Evolutionary conservation across 768 basidiomycete genomes (phyloP), one percentile per base, ranked within the genome.

Genomic region (Tricholoma sp.): DNA sequence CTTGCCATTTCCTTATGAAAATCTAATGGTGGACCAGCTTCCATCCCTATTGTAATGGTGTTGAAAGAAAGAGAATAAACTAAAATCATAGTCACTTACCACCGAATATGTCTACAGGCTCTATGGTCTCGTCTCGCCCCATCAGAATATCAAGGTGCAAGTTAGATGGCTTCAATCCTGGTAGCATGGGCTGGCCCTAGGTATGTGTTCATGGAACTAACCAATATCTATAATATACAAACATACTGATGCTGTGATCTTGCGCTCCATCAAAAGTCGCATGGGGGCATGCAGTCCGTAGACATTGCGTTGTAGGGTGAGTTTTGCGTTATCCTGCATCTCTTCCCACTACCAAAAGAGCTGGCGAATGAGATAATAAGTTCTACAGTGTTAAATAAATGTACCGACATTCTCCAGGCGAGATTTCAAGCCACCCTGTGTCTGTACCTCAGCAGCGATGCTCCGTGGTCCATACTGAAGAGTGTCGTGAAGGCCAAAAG

Each of bases 251-350:
- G 82, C 73, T 8, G 95, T 91, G 41, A 94, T 80, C 76, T 88
- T 89, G 66, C 94, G 84, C 71, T 99, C 97, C 97, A 98, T 98
- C 60, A 97, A 77, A 52, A 85, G 76, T 31, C 95, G 83, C 72
- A 96, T 83, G 1, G 97, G 97, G 17, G 89, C 86, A 67, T 93
- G 92, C 63, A 98, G 69, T 34, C 97, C 97, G 65, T 87, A 88
- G 32, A 88, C 68, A 69, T 92, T 85, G 45, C 95, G 85, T 67
- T 93, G 82, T 72, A 96, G 75, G 49, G 84, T 94, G 56, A 98
- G 77, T 68, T 88, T 88, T 50, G 94, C 68, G 69, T 88, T 89
- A 69, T 93, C 89, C 69, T 97, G 94, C 7, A 95, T 94, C 61
- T 85, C 85, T 52, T 94, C 88, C 97, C 97, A 98, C 96, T 98